These are phyloP conservation scores for Debaryomyces hansenii DNA, from an alignment of 805 yeast species.

Conservation along the genomic window DNA sequence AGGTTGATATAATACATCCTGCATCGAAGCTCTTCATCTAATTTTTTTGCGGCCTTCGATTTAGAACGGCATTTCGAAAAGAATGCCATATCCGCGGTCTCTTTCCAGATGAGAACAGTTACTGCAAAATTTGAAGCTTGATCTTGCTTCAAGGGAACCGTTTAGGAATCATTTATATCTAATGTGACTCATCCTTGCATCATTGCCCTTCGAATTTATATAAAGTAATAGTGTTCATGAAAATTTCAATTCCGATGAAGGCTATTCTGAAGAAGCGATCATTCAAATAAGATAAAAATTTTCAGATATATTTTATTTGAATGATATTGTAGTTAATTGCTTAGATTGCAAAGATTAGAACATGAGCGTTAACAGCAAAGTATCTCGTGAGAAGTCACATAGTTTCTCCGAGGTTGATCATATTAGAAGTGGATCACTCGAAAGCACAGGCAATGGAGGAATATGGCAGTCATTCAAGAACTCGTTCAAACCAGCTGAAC, in stretches of 20 bases:
- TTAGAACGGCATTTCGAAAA: not conserved
- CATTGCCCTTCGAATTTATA: not conserved
- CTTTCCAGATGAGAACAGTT: not conserved
- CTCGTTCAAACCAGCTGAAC: constrained; percentile 36
- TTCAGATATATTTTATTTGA: not conserved
- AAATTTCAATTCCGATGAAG: not conserved
- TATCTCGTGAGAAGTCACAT: not conserved
- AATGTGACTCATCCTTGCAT: not conserved
- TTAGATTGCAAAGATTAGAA: not conserved
- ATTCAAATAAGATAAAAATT: not conserved
- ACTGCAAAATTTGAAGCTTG: not conserved
- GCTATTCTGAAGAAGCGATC: not conserved
- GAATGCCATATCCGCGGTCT: not conserved
- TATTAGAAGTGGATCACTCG: constrained; percentile 9
- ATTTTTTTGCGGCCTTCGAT: not conserved
- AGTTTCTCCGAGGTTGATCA: constrained; percentile 8
- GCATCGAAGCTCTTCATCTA: not conserved
- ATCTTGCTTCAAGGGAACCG: no score
- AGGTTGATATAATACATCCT: not conserved
- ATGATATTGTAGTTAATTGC: not conserved
- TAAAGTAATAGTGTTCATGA: not conserved
- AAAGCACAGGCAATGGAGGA: constrained; percentile 11
- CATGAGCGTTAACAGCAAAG: not conserved
- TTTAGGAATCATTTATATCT: no score
- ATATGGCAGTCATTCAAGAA: constrained; percentile 27